Evolutionary conservation across 768 basidiomycete genomes (phyloP).

Genomic region (Russula dissimulans): DNA sequence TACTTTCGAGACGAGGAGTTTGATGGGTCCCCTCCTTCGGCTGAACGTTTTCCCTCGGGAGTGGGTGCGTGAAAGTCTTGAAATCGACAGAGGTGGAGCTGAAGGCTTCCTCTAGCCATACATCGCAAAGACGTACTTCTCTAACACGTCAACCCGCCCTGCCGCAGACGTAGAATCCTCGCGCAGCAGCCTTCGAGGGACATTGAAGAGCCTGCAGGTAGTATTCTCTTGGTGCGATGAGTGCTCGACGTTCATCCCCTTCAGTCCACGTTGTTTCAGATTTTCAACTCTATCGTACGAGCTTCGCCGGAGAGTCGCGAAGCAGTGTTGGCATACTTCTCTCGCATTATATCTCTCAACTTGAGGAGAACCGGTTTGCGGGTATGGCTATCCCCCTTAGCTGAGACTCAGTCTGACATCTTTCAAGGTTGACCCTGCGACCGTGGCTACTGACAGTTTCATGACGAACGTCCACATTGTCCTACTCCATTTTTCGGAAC

Average conservation of each 20-base stretch:
- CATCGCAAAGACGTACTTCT: conserved; percentile 74
- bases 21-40: conserved; percentile 79
- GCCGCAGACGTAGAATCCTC: conserved; percentile 73
- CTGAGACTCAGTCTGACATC: not conserved
- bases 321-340: conserved; percentile 75
- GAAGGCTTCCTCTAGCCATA: conserved; percentile 43
- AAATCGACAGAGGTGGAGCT: not conserved
- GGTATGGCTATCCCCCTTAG: conserved; percentile 30
- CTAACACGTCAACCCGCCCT: conserved; percentile 69
- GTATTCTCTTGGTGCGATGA: not conserved
- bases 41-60: conserved; percentile 83
- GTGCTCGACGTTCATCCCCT: conserved; percentile 22
- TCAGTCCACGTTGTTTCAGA: conserved; percentile 66
- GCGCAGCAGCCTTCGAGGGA: conserved; percentile 76
- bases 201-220: conserved; percentile 78
- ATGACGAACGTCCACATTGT: conserved; percentile 86
- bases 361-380: conserved; percentile 86
- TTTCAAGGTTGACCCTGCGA: conserved; percentile 68
- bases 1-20: conserved; percentile 52
- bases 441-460: conserved; percentile 85
- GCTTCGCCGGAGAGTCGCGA: conserved; percentile 72
- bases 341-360: conserved; percentile 66
- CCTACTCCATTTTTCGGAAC: conserved; percentile 78
- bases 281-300: conserved; percentile 83
- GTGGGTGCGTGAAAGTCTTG: conserved; percentile 49